phyloP scores from a whole-genome alignment of 306 rosid species.

The Mucuna pruriens region DNA sequence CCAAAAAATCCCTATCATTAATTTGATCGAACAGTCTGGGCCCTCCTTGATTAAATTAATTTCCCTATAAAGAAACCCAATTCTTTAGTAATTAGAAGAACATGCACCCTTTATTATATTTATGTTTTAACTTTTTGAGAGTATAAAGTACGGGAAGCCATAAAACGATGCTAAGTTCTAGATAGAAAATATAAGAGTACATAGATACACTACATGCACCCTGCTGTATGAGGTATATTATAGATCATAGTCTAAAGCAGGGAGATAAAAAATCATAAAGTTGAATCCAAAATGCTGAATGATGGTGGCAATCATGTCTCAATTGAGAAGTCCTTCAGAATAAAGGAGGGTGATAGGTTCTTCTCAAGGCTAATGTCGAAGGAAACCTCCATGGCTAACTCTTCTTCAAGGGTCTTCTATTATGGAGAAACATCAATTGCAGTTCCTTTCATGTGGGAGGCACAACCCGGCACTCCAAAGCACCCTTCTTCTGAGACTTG shows the following conservation, averaged over 20 bases:
- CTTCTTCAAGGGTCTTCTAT: slow-evolving; percentile 51
- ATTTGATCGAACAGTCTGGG: slow-evolving; percentile 22
- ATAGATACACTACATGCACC: slow-evolving; percentile 9
- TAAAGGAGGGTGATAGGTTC: slow-evolving; percentile 48
- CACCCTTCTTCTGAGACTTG: slow-evolving; percentile 47
- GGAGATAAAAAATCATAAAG: not conserved
- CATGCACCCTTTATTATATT: slow-evolving; percentile 16
- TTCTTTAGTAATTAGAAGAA: not conserved
- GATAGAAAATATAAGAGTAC: slow-evolving; percentile 24
- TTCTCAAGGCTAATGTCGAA: slow-evolving; percentile 47
- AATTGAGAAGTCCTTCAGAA: slow-evolving; percentile 46
- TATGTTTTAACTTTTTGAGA: not conserved
- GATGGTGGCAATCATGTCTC: not conserved
- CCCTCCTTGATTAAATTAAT: slow-evolving; percentile 6
- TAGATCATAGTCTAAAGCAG: slow-evolving; percentile 5
- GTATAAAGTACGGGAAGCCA: not conserved
- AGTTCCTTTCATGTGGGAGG: slow-evolving; percentile 59
- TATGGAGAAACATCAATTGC: slow-evolving; percentile 51
- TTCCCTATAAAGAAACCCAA: slow-evolving; percentile 3
- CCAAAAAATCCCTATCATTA: slow-evolving; percentile 19
- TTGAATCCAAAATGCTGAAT: slow-evolving; percentile 30
- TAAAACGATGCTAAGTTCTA: not conserved
- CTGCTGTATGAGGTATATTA: not conserved
- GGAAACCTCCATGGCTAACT: slow-evolving; percentile 40
- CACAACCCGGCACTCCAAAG: slow-evolving; percentile 54